These are phyloP conservation scores for Boletus vinaceobasis DNA, from an alignment of 768 basidiomycete species.

Conservation along the genomic window DNA sequence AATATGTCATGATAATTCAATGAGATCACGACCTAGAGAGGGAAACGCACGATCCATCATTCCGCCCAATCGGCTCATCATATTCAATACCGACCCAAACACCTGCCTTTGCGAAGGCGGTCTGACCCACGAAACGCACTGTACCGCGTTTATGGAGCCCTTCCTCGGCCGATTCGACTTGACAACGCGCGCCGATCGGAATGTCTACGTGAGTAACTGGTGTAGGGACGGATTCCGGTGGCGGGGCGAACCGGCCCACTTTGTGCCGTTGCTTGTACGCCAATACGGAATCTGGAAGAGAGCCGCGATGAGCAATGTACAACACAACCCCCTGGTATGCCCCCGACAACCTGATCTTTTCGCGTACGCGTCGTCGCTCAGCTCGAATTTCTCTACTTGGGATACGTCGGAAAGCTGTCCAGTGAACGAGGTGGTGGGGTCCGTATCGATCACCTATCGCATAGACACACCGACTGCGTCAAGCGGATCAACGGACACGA, in stretches of 20 bases:
- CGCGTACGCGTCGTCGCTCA: constrained; percentile 79
- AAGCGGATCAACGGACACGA: neutral
- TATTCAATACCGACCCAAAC: constrained; percentile 92
- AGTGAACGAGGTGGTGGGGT: constrained; percentile 71
- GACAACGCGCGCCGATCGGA: constrained; percentile 70
- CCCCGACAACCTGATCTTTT: constrained; percentile 61
- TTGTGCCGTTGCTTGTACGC: constrained; percentile 84
- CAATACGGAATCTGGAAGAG: constrained; percentile 71
- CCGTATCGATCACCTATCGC: constrained; percentile 56
- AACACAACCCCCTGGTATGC: neutral
- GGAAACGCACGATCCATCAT: constrained; percentile 82
- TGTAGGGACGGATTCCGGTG: constrained; percentile 34
- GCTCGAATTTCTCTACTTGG: constrained; percentile 90
- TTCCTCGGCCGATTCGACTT: constrained; percentile 70
- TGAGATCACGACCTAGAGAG: neutral
- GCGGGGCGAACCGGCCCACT: constrained; percentile 82
- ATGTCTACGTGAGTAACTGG: constrained; percentile 44
- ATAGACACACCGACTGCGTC: constrained; percentile 33
- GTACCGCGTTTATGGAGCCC: constrained; percentile 77
- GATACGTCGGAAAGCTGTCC: constrained; percentile 85
- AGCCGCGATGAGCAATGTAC: neutral
- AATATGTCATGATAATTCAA: neutral
- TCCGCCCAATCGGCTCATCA: constrained; percentile 94
- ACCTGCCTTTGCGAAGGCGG: constrained; percentile 64
- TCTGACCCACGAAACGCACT: constrained; percentile 80